Base-by-base conservation (phyloP, 306 rosid species). In the Senna tora region DNA sequence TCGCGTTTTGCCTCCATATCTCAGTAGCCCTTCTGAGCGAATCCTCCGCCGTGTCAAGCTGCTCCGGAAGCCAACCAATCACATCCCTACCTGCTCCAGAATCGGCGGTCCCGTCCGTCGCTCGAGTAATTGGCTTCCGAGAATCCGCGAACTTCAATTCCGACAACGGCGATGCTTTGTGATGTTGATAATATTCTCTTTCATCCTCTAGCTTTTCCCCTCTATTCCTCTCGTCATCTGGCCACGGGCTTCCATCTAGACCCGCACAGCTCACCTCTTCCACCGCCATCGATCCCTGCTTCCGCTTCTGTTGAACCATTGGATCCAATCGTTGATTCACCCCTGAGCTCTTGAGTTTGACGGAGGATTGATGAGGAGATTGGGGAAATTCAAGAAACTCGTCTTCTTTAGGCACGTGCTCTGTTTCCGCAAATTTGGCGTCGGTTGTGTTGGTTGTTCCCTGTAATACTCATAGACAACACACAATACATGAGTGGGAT, bases 1-100 rank as follows among this genome's bases (percentile, higher is more conserved):
- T 77, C 0, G 97, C 96, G 6, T 77, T 86, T 52, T 80, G 70
- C 39, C 64, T 84, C 84, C 85, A 93, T 34, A 85, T 87, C 89
- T 86, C 86, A 4, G 85, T 59, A 0, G 93, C 93, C 76, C 89
- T 82, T 75, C 38, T 20, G n/a, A 93, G 81, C 3, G 96, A 50
- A 30, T 90, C 93, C 84, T 93, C 97, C 43, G 87, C 97, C 12
- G 97, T 85, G 69, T 85, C 90, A 11, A 87, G 58, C 88, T 93
- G 98, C 83, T 88, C 97, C 65, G 96, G 90, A 77, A 67, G 64
- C 97, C 97, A 93, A 20, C 84, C 87, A 9, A 81, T 58, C 7
- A 63, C 93, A 14, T 72, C 87, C 17, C 8, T 36, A 0, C 77
- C 75, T 19, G 1, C 72, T 11, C 74, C 83, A 20, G 74, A 46